phyloP scores from a whole-genome alignment of 2,329 filamentous ascomycete genomes.

The Sclerotinia minor region DNA sequence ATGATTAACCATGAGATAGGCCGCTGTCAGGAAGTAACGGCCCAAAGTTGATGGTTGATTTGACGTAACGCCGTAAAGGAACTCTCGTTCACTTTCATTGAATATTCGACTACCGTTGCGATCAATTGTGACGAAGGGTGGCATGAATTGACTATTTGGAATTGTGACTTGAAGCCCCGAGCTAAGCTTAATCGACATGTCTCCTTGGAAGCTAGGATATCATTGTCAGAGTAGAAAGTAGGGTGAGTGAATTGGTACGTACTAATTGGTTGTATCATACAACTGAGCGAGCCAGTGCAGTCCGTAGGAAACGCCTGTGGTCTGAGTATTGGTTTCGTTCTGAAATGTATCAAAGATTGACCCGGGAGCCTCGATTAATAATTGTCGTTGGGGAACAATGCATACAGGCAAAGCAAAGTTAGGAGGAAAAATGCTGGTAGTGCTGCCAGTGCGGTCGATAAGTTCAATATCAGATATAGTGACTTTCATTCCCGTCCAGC shows the following conservation, averaged over 20 bases:
- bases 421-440: constrained; percentile 5
- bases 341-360: constrained; percentile 1
- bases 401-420: constrained; percentile 15
- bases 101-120: constrained; percentile 3
- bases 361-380: constrained; percentile 7
- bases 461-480: constrained; percentile 19
- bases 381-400: constrained; percentile 15
- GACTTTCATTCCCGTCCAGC: constrained; percentile 17
- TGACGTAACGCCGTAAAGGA: background rate
- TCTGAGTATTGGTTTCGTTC: constrained; percentile 4
- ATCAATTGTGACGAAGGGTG: background rate
- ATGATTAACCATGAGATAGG: constrained; percentile 21
- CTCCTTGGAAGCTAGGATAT: constrained; percentile 9
- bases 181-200: constrained; percentile 12
- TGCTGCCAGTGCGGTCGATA: background rate
- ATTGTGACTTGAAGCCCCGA: constrained; percentile 8
- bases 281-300: constrained; percentile 9
- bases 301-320: constrained; percentile 5
- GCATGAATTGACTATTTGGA: constrained; percentile 13
- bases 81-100: constrained; percentile 5
- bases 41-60: constrained; percentile 9
- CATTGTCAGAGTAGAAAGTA: background rate
- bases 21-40: constrained; percentile 11
- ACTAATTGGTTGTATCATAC: constrained; percentile 7
- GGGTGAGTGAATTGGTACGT: background rate